phyloP scores from a whole-genome alignment of 108 stramenopile species.

The Fragilaria crotonensis region DNA sequence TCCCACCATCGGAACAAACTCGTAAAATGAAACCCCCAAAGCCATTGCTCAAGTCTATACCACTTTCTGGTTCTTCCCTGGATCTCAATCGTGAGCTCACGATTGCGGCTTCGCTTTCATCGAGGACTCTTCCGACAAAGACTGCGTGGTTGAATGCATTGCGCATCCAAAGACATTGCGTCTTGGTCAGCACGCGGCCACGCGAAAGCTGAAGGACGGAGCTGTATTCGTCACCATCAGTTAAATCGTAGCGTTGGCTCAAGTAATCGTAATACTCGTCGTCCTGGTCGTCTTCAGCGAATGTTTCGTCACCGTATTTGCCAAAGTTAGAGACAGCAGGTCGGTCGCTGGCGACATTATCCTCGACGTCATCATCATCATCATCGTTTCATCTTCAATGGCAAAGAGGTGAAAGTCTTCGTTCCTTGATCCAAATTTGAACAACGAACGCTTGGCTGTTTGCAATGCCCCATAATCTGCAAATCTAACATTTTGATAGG shows the following conservation, averaged over 20 bases:
- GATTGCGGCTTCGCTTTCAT: slow-evolving; percentile 49
- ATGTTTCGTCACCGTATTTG: not conserved
- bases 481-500: slow-evolving; percentile 84
- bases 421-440: slow-evolving; percentile 64
- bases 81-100: slow-evolving; percentile 60
- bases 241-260: slow-evolving; percentile 9
- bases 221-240: slow-evolving; percentile 16
- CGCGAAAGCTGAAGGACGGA: not conserved
- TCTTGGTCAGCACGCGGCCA: slow-evolving; percentile 3
- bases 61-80: slow-evolving; percentile 55
- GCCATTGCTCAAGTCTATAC: slow-evolving; percentile 59
- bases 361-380: slow-evolving; percentile 9
- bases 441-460: slow-evolving; percentile 84
- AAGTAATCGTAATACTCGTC: slow-evolving; percentile 10
- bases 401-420: slow-evolving; percentile 71
- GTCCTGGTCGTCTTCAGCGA: slow-evolving; percentile 1
- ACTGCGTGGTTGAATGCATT: slow-evolving; percentile 73
- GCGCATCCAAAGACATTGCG: slow-evolving; percentile 60
- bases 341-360: not conserved
- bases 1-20: slow-evolving; percentile 66
- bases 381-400: slow-evolving; percentile 47
- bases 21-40: slow-evolving; percentile 76
- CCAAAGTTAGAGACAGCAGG: not conserved
- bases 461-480: slow-evolving; percentile 80
- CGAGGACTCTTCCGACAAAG: slow-evolving; percentile 63